Evolutionary conservation across 495 filamentous ascomycete genomes (phyloP).

Genomic region (Neurospora pannonica): DNA sequence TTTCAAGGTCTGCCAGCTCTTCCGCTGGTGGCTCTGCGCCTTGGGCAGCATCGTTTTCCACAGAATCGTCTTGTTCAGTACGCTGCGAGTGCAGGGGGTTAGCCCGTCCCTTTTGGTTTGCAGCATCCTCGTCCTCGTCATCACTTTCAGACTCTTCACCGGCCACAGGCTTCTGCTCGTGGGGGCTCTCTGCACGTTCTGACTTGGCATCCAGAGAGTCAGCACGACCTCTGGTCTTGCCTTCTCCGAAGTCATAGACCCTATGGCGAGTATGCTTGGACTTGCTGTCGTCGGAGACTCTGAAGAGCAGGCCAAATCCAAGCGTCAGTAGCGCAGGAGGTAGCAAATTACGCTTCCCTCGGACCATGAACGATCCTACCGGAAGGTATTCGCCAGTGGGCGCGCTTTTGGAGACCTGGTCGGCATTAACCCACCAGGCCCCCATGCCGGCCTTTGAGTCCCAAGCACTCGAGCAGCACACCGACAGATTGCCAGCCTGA

Average conservation of each 20-base stretch:
- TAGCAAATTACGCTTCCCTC: conserved; percentile 80
- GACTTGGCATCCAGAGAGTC: not conserved
- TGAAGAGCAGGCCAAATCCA: conserved; percentile 80
- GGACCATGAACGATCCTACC: conserved; percentile 62
- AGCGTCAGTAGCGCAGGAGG: conserved; percentile 81
- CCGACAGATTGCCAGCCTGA: conserved; percentile 76
- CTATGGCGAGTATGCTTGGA: conserved; percentile 67
- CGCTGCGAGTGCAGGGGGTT: conserved; percentile 38
- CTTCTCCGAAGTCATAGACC: conserved; percentile 36
- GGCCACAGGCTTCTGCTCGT: conserved; percentile 8
- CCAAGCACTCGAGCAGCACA: conserved; percentile 82
- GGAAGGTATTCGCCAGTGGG: conserved; percentile 69
- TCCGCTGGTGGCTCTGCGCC: conserved; percentile 12
- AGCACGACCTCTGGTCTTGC: not conserved
- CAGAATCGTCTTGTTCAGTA: conserved; percentile 16
- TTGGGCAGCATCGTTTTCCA: conserved; percentile 7
- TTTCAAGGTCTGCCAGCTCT: conserved; percentile 22
- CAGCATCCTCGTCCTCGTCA: conserved; percentile 23
- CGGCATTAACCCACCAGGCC: conserved; percentile 84
- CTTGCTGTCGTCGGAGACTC: conserved; percentile 81
- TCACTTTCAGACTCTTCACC: conserved; percentile 26
- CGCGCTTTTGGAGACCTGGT: conserved; percentile 79
- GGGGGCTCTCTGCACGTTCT: not conserved
- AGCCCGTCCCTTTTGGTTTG: conserved; percentile 21
- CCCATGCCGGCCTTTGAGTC: conserved; percentile 92